Percentiles rank a stretch among this genome's conserved stretches.
These are phyloP conservation scores for Suhomyces taliae DNA, from an alignment of 1,139 yeast species.

Conservation along the genomic window DNA sequence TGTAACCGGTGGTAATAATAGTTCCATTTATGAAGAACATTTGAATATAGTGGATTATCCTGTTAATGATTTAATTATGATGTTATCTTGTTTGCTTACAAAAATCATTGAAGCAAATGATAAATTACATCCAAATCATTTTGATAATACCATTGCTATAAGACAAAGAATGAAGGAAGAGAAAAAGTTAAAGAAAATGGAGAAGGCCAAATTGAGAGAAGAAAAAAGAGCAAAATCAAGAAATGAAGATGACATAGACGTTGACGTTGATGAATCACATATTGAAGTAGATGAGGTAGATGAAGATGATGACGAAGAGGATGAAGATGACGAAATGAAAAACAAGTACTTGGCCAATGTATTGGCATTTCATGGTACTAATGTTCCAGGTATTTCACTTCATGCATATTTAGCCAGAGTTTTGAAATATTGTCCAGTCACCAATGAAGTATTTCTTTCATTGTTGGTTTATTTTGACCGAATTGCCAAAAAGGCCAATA, in stretches of 20 bases:
- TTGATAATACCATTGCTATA: conserved; percentile 50
- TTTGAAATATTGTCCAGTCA: conserved; percentile 93
- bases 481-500: conserved; percentile 85
- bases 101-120: conserved; percentile 94
- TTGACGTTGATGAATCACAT: conserved; percentile 10
- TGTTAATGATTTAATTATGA: conserved; percentile 72
- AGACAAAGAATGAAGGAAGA: conserved; percentile 47
- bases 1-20: conserved; percentile 1
- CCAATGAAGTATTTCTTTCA: conserved; percentile 91
- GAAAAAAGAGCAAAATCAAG: conserved; percentile 17
- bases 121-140: conserved; percentile 71
- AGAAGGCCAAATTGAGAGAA: conserved; percentile 13
- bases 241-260: conserved; percentile 16
- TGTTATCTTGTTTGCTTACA: conserved; percentile 82
- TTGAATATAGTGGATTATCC: conserved; percentile 83
- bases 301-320: conserved; percentile 30
- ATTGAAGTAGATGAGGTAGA: conserved; percentile 12
- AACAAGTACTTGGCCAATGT: conserved; percentile 70
- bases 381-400: conserved; percentile 89
- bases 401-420: conserved; percentile 89
- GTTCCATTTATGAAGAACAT: conserved; percentile 44
- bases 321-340: conserved; percentile 47
- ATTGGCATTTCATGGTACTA: conserved; percentile 91
- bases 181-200: conserved; percentile 28
- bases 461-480: conserved; percentile 91